Percentiles rank a stretch among this genome's conserved stretches.
These are phyloP conservation scores for Cyclotella baltica DNA, from an alignment of 108 stramenopile species.

Conservation along the genomic window DNA sequence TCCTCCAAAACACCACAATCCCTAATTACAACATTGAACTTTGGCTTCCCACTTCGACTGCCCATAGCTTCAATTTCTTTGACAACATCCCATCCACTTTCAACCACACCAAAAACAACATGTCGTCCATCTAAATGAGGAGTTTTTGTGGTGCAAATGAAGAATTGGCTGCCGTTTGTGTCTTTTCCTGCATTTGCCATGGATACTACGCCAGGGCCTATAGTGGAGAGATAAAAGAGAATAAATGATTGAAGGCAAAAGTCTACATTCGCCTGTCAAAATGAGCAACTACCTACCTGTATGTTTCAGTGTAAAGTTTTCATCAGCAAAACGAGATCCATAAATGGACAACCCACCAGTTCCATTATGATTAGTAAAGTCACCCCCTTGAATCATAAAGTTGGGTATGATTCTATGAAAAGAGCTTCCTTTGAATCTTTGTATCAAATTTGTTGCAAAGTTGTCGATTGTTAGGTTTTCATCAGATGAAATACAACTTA, in stretches of 20 bases:
- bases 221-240: too few species aligned
- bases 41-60: slow-evolving; percentile 66
- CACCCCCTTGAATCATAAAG: slow-evolving; percentile 93
- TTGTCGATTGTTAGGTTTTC: background rate
- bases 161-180: slow-evolving; percentile 92
- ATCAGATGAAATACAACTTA: background rate
- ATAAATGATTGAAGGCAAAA: background rate
- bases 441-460: slow-evolving; percentile 55
- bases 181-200: slow-evolving; percentile 97
- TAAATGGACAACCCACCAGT: slow-evolving; percentile 83
- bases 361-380: slow-evolving; percentile 95
- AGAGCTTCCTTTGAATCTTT: slow-evolving; percentile 76
- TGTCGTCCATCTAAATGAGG: slow-evolving; percentile 94
- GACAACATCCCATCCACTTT: slow-evolving; percentile 83
- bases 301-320: slow-evolving; percentile 95
- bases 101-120: slow-evolving; percentile 84
- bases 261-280: background rate
- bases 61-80: slow-evolving; percentile 75
- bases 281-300: too few species aligned
- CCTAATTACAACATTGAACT: slow-evolving; percentile 56
- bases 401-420: slow-evolving; percentile 96
- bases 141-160: slow-evolving; percentile 87
- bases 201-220: slow-evolving; percentile 82
- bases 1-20: slow-evolving; percentile 67
- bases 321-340: slow-evolving; percentile 92